Evolutionary conservation across 225 moss, liverwort and hornwort species (phyloP).

Genomic region (Anthoceros angustus): DNA sequence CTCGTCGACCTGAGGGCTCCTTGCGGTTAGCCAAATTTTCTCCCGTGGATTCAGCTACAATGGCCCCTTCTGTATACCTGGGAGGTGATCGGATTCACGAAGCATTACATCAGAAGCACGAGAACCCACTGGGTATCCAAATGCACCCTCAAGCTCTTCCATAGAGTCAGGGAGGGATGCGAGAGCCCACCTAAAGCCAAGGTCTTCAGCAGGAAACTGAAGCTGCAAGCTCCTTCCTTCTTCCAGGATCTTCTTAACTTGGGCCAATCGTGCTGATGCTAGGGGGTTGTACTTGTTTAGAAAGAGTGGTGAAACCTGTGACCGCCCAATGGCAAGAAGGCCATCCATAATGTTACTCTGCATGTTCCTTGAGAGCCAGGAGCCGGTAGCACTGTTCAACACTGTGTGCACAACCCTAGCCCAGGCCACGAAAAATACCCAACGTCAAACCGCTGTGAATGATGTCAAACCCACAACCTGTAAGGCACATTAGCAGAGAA

Average conservation of each 20-base stretch:
- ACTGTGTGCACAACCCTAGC: conserved; percentile 44
- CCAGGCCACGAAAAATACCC: background rate
- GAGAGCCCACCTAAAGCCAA: conserved; percentile 59
- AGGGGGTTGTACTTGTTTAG: conserved; percentile 45
- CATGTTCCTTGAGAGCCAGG: conserved; percentile 41
- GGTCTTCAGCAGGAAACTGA: conserved; percentile 88
- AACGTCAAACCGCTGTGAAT: background rate
- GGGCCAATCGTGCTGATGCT: conserved; percentile 35
- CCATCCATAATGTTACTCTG: conserved; percentile 55
- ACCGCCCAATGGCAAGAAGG: conserved; percentile 44
- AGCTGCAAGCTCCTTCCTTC: conserved; percentile 76
- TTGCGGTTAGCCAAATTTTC: conserved; percentile 5
- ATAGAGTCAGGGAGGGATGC: background rate
- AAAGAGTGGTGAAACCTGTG: conserved; percentile 59
- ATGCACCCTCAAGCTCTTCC: conserved; percentile 1
- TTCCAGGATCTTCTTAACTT: conserved; percentile 55
- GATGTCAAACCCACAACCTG: background rate
- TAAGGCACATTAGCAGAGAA: background rate
- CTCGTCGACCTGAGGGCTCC: conserved; percentile 39
- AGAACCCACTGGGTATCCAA: background rate
- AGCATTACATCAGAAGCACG: background rate
- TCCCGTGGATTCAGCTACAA: conserved; percentile 27
- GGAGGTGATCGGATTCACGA: background rate
- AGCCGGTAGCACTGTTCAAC: conserved; percentile 34
- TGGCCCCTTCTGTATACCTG: conserved; percentile 67